Evolutionary conservation across 768 basidiomycete species (phyloP), one percentile per base, ranked within the genome.

Genomic region (Infundibulicybe gibba): DNA sequence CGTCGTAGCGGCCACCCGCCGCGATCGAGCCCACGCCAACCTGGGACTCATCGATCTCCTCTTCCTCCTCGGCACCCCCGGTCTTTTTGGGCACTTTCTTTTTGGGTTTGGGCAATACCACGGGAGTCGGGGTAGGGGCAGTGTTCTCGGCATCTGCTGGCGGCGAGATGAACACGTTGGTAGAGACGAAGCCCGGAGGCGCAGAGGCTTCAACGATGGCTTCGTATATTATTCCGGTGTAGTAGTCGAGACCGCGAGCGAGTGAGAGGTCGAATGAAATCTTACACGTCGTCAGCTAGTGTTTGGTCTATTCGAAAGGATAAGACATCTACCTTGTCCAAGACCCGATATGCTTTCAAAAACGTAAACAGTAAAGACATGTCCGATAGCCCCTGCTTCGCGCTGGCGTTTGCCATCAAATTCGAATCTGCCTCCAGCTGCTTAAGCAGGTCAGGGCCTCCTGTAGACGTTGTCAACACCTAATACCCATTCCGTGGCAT

Each of bases 1-100:
- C 84, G 70, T 98, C 97, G 66, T 99, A 99, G 31, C 97, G 79
- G 8, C 97, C 97, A 10, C 97, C 97, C 1, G 90, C 97, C n/a
- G 94, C 97, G 63, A 99, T 95, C 12, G 94, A 97, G n/a, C 97
- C 97, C 2, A 98, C 93, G 15, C 97, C 97, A 33, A 98, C 83
- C 54, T 85, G 79, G 1, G 90, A 87, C 62, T 97, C 95, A 65
- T 98, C 95, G 32, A 93, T 69, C 55, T 94, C 95, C 44, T 91
- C 85, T 31, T 90, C 85, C 14, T 83, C 85, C 30, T 60, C 73
- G 15, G 69, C 68, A 14, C 61, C 46, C 44, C 72, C 72, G 25
- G 70, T 50, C 55, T 80, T 80, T 59, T 79, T 79, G 14, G 68
- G 50, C 44, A 62, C 59, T 41, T 70, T 67, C 13, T 65, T 56